phyloP scores from a whole-genome alignment of 2,329 filamentous ascomycete species.

The Simplicillium sp. region DNA sequence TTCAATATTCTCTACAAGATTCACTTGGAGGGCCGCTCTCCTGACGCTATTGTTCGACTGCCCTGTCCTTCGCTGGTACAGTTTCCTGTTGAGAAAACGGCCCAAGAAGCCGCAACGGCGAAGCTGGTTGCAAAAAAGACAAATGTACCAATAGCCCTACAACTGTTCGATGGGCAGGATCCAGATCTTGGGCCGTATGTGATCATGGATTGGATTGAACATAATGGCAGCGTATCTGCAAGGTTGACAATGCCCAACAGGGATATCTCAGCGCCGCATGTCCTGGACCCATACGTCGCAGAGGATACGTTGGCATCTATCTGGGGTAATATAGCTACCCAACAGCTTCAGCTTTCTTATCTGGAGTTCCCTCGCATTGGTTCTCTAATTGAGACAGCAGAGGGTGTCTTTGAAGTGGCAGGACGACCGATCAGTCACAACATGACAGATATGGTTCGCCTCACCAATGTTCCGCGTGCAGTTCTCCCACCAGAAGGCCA shows the following conservation, averaged over 20 bases:
- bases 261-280: background rate
- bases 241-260: background rate
- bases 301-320: constrained; percentile 18
- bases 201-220: constrained; percentile 16
- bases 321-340: constrained; percentile 26
- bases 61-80: constrained; percentile 7
- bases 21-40: constrained; percentile 3
- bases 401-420: constrained; percentile 15
- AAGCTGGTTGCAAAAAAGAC: constrained; percentile 4
- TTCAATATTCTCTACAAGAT: constrained; percentile 9
- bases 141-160: constrained; percentile 2
- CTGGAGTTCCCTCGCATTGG: constrained; percentile 27
- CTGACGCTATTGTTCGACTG: constrained; percentile 7
- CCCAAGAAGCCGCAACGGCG: constrained; percentile 9
- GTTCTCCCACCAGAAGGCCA: constrained; percentile 12
- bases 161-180: constrained; percentile 9
- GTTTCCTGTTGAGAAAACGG: constrained; percentile 9
- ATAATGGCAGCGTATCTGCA: constrained; percentile 13
- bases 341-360: constrained; percentile 26
- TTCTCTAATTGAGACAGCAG: constrained; percentile 16
- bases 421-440: constrained; percentile 30
- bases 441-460: constrained; percentile 28
- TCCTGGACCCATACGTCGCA: constrained; percentile 12
- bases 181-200: constrained; percentile 17
- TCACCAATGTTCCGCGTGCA: constrained; percentile 13